phyloP scores from a whole-genome alignment of 1,284 basidiomycete species.

The Ceratobasidium sp. region DNA sequence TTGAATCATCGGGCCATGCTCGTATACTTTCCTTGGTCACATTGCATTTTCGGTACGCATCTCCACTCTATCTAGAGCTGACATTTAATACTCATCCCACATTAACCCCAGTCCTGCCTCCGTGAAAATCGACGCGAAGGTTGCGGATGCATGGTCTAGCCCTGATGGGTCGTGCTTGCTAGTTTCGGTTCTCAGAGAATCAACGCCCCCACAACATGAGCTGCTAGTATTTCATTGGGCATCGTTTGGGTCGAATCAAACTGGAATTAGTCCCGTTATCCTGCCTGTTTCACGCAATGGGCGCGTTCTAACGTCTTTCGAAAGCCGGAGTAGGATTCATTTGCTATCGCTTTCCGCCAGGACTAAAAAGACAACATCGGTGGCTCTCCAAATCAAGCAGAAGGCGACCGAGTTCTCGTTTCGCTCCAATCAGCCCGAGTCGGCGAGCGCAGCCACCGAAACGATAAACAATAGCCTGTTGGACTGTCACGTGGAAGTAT shows the following conservation, averaged over 20 bases:
- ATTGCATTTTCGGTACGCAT: constrained; percentile 24
- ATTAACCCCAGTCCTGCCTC: not conserved
- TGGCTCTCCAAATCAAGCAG: constrained; percentile 59
- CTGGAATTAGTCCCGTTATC: constrained; percentile 51
- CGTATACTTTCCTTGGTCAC: constrained; percentile 36
- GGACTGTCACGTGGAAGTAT: constrained; percentile 65
- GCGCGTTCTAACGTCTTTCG: constrained; percentile 55
- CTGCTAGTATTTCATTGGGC: constrained; percentile 60
- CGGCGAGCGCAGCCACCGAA: not conserved
- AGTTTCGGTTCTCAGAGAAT: not conserved
- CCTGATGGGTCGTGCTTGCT: constrained; percentile 33
- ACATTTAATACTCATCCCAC: not conserved
- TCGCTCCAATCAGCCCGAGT: constrained; percentile 36
- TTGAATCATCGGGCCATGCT: constrained; percentile 31
- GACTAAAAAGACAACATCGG: constrained; percentile 50
- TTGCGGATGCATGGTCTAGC: constrained; percentile 5
- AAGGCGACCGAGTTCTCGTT: constrained; percentile 63
- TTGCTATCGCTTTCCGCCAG: constrained; percentile 52
- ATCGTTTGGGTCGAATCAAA: constrained; percentile 58
- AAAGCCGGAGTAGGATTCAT: constrained; percentile 53
- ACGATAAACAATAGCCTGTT: constrained; percentile 58
- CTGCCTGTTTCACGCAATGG: constrained; percentile 44
- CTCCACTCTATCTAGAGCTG: too few relatives aligned
- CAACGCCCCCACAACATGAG: not conserved
- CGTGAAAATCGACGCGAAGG: not conserved